Conservation (phyloP, 345 rosid species). For the Mallotus nudiflorus region DNA sequence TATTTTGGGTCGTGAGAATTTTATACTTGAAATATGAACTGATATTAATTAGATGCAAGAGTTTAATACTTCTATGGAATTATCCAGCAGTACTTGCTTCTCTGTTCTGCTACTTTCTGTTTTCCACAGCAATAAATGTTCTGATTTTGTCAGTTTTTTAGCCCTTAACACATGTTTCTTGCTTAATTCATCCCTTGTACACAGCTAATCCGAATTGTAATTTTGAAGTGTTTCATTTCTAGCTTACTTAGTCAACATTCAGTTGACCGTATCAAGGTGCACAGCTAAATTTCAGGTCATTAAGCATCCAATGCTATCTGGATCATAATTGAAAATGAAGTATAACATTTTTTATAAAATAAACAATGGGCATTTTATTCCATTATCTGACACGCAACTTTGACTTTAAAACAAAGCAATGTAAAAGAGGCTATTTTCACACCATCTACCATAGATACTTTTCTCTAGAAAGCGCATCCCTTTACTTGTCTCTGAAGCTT, state of each 20-base stretch:
- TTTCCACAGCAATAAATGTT: neutral
- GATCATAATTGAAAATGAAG: neutral
- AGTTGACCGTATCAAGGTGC: neutral
- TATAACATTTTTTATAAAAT: neutral
- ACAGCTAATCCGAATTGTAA: neutral
- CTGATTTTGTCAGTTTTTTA: neutral
- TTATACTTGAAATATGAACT: neutral
- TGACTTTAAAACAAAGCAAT: neutral
- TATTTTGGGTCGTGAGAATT: no score
- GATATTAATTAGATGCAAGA: neutral
- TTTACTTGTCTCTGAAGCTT: constrained; percentile 45
- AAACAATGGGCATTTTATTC: neutral
- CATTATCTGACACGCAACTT: neutral
- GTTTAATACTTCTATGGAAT: neutral
- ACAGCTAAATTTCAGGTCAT: neutral
- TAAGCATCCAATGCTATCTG: neutral
- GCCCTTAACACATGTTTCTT: neutral
- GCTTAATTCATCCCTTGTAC: neutral
- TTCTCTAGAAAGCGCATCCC: constrained; percentile 21
- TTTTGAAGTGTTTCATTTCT: neutral
- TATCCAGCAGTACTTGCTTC: neutral
- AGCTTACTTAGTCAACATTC: neutral
- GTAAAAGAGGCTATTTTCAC: neutral
- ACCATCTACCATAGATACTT: no score
- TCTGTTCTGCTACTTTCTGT: neutral